A percentile compares a stretch with the other conserved stretches of the same genome.
phyloP scores from a whole-genome alignment of 2,329 filamentous ascomycete genomes.

The Rhynchosporium secalis region DNA sequence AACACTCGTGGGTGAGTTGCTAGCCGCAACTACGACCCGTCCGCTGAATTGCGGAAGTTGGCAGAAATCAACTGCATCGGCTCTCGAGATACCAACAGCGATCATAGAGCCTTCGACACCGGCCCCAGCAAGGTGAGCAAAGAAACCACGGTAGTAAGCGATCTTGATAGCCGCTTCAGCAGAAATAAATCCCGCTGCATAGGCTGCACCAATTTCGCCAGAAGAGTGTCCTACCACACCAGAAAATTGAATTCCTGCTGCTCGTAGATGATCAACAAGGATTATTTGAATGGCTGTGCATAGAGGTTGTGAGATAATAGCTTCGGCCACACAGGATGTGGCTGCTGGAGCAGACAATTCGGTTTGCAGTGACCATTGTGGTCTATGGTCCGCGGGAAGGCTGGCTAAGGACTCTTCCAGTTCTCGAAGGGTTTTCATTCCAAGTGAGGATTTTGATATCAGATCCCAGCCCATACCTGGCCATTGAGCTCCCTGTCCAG shows the following conservation, averaged over 20 bases:
- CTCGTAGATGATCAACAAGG: slow-evolving; percentile 46
- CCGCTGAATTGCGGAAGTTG: slow-evolving; percentile 12
- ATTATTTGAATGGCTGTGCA: slow-evolving; percentile 51
- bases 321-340: slow-evolving; percentile 21
- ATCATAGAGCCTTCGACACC: slow-evolving; percentile 33
- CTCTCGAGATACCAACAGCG: slow-evolving; percentile 28
- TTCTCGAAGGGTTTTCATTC: slow-evolving; percentile 12
- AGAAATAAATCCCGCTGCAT: slow-evolving; percentile 42
- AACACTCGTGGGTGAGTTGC: slow-evolving; percentile 33
- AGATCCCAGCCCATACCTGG: slow-evolving; percentile 28
- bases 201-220: slow-evolving; percentile 52
- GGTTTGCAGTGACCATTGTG: slow-evolving; percentile 25
- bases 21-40: slow-evolving; percentile 38
- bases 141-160: slow-evolving; percentile 45
- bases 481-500: slow-evolving; percentile 36
- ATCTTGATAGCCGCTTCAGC: slow-evolving; percentile 43
- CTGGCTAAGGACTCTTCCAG: slow-evolving; percentile 30
- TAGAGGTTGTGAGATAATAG: slow-evolving; percentile 44
- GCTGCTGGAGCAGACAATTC: slow-evolving; percentile 30
- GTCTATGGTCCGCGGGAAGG: slow-evolving; percentile 29
- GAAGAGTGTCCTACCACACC: slow-evolving; percentile 47
- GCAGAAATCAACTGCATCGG: slow-evolving; percentile 28
- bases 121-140: slow-evolving; percentile 20
- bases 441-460: slow-evolving; percentile 20
- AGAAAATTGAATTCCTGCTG: slow-evolving; percentile 44